phyloP scores from a whole-genome alignment of 1,284 basidiomycete species.

The Heterobasidion parviporum region DNA sequence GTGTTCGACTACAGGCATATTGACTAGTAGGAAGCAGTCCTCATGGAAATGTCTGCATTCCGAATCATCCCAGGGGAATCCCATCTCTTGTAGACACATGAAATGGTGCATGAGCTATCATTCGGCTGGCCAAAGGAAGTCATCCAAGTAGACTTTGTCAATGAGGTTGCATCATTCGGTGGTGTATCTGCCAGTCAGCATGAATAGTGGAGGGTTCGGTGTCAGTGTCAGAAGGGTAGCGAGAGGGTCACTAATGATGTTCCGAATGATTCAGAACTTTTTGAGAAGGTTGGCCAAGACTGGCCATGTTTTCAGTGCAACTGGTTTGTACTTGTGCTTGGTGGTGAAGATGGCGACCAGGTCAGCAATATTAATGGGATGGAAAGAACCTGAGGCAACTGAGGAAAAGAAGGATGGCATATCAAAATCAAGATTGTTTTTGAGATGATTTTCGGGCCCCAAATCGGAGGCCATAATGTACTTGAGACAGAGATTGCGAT shows the following conservation, averaged over 20 bases:
- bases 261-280: not conserved
- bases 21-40: not conserved
- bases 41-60: not conserved
- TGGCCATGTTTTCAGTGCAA: not conserved
- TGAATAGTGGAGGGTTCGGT: not conserved
- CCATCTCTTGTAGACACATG: not conserved
- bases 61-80: not conserved
- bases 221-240: not conserved
- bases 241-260: not conserved
- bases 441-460: too few relatives aligned
- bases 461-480: not conserved
- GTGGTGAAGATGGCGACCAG: not conserved
- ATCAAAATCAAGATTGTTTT: not conserved
- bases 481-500: not conserved
- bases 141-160: not conserved
- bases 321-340: not conserved
- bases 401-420: not conserved
- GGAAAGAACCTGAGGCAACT: not conserved
- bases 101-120: not conserved
- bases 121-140: constrained; percentile 6
- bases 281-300: not conserved
- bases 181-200: not conserved
- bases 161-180: not conserved
- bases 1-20: not conserved
- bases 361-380: not conserved